Conservation (phyloP, 306 rosid species). For the Quercus rubra region DNA sequence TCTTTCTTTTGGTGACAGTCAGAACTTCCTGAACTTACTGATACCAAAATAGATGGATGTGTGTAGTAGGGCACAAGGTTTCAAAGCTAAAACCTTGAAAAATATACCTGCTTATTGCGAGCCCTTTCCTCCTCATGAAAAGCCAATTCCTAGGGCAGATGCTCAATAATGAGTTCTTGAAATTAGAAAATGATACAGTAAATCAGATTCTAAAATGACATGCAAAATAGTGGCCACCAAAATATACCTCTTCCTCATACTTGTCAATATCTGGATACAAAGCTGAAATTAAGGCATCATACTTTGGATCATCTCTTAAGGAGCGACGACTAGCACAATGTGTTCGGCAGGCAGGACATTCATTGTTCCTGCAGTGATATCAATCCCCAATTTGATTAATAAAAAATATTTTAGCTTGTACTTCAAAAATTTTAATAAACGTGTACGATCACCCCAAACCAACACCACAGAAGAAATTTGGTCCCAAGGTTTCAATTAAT, state of each 20-base stretch:
- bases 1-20: background rate
- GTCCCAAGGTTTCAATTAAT: background rate
- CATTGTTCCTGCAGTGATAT: constrained; percentile 58
- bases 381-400: background rate
- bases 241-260: constrained; percentile 67
- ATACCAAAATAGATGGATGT: background rate
- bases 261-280: constrained; percentile 75
- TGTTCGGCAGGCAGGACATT: constrained; percentile 90
- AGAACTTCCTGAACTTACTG: background rate
- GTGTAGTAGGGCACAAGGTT: background rate
- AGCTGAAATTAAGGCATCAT: constrained; percentile 64
- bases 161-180: constrained; percentile 3
- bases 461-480: background rate
- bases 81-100: constrained; percentile 4
- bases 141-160: constrained; percentile 47
- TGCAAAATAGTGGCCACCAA: background rate
- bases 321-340: constrained; percentile 91
- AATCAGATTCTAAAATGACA: background rate
- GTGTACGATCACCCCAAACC: constrained; percentile 4
- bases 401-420: background rate
- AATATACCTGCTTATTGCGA: constrained; percentile 62
- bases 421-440: background rate
- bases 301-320: constrained; percentile 79
- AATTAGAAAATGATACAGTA: background rate
- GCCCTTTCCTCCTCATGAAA: constrained; percentile 62